Base-by-base conservation (phyloP, 2,329 filamentous ascomycete genomes). In the Colletotrichum sp. region DNA sequence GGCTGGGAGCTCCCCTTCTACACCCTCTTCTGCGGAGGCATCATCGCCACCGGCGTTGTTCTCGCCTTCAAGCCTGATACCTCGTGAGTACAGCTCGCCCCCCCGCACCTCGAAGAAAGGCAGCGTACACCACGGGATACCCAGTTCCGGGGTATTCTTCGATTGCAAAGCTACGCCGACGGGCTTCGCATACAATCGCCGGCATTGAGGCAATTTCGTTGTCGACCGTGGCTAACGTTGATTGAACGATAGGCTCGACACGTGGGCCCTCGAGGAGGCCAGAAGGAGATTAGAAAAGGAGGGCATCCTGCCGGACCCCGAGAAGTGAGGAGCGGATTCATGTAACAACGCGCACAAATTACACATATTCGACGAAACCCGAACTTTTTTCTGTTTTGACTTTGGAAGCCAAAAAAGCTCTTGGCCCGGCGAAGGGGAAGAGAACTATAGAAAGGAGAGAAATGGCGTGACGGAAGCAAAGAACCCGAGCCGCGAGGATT, bases 51-150 rank as follows among this genome's bases (percentile, higher is more conserved):
- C 71, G 92, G 91, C 77, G 89, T 98, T 79, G 95, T 94, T 79
- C 95, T 98, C 88, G 95, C 95, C 78, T 99, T 97, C 85, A 99
- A 99, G 93, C 97, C 97, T 69, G 97, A 99, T 90, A 99, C 96
- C 78, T 98, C 95, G 97, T 99, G 90, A 89, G 96, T 95, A 67
- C 36, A 28, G 34, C 24, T 18, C 21, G 44, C 9, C 26, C 59
- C 44, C 44, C 44, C 44, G 44, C 44, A 52, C n/a, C 44, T 12
- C 44, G 12, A 21, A 21, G n/a, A 52, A 52, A 52, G 44, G n/a
- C 10, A 2, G n/a, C 44, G 1, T 49, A 52, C n/a, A 21, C 10
- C 44, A 52, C 44, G n/a, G 4, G 44, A 52, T 21, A 52, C n/a
- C n/a, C 6, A 21, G 0, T 24, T 5, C 6, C n/a, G 44, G 10